phyloP scores from a whole-genome alignment of 345 rosid genomes.

The Moringa oleifera region DNA sequence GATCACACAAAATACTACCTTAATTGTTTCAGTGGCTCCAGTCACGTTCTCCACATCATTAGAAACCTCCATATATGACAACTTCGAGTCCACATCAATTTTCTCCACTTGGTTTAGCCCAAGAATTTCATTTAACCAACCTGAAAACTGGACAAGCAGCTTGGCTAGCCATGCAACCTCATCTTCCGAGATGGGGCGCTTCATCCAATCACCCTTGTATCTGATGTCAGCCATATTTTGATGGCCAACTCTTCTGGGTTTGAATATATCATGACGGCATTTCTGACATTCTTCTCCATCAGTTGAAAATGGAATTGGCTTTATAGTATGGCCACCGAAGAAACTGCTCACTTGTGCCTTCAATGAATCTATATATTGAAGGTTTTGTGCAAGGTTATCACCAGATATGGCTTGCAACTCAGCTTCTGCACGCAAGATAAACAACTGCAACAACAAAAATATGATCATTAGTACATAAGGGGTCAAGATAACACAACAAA shows the following conservation, averaged over 20 bases:
- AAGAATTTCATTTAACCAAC: conserved; percentile 57
- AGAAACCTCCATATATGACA: conserved; percentile 50
- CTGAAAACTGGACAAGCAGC: conserved; percentile 54
- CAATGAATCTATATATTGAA: conserved; percentile 49
- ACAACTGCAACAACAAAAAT: conserved; percentile 58
- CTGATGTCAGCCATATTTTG: conserved; percentile 30
- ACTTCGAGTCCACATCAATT: conserved; percentile 20
- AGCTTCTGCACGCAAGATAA: conserved; percentile 77
- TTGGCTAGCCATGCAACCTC: conserved; percentile 85
- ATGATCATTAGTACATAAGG: not conserved
- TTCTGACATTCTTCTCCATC: conserved; percentile 36
- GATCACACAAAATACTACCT: conserved; percentile 31
- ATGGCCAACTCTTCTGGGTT: conserved; percentile 62
- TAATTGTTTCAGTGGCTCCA: conserved; percentile 41
- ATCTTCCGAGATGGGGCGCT: conserved; percentile 69
- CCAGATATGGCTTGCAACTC: conserved; percentile 67
- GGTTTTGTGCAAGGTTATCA: conserved; percentile 31
- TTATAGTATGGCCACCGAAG: conserved; percentile 48
- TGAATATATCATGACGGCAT: conserved; percentile 61
- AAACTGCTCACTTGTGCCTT: conserved; percentile 47
- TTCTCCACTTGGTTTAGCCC: conserved; percentile 48
- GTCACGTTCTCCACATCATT: conserved; percentile 29
- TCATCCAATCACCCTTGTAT: conserved; percentile 90
- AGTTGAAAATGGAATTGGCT: conserved; percentile 41
- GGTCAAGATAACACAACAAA: not conserved